These are phyloP conservation scores for Circinella minor DNA, from an alignment of 371 early-diverging fungal species.

Conservation along the genomic window DNA sequence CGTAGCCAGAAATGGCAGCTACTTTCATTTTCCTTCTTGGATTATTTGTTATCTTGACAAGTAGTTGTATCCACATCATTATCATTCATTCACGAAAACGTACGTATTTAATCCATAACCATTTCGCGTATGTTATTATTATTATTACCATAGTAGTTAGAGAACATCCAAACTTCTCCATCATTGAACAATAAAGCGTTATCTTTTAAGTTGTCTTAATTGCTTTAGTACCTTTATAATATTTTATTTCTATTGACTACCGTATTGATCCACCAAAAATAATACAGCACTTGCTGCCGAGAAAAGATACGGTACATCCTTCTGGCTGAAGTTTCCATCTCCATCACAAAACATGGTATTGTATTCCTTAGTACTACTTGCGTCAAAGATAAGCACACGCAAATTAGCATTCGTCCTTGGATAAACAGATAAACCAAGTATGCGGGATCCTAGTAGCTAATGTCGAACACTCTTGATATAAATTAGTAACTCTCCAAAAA, in stretches of 20 bases:
- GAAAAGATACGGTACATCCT: neutral
- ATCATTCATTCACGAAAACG: conserved; percentile 1
- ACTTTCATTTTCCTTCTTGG: conserved; percentile 2
- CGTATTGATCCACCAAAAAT: neutral
- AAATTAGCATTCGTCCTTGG: conserved; percentile 1
- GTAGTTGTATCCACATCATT: neutral
- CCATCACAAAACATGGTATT: conserved; percentile 4
- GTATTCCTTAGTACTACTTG: neutral
- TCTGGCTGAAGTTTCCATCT: neutral
- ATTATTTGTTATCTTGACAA: neutral
- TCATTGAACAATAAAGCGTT: conserved; percentile 2
- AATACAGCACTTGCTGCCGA: neutral
- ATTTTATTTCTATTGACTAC: conserved; percentile 2
- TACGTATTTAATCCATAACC: neutral
- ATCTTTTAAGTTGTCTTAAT: conserved; percentile 4
- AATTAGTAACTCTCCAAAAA: conserved; percentile 4
- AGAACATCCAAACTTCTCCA: neutral
- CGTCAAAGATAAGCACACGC: neutral
- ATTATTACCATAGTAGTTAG: neutral
- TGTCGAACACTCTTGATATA: conserved; percentile 2
- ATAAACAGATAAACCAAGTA: conserved; percentile 2
- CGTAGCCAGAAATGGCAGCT: neutral
- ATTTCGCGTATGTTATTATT: conserved; percentile 4
- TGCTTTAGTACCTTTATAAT: neutral
- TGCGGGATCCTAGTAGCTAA: neutral